Evolutionary conservation across 345 rosid genomes (phyloP), one percentile per base, ranked within the genome.

Genomic region (Salix dunnii): DNA sequence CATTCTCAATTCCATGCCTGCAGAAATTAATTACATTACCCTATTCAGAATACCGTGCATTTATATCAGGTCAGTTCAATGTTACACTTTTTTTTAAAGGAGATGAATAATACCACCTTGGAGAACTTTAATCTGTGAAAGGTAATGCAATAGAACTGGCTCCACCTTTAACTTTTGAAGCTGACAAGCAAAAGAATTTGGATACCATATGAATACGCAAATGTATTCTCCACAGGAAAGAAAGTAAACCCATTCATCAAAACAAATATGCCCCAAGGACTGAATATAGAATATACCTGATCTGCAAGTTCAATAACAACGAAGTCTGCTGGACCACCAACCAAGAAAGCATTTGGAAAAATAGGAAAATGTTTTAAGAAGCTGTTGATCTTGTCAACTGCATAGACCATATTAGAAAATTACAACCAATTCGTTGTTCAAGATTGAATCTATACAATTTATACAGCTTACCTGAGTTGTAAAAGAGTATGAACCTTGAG

Each of bases 81-180:
- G 36, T 16, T 40, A 55, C 6, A n/a, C 31, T 68, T 35, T 23
- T 25, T 40, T n/a, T 48, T 12, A 12, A 25, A 53, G 9, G 23
- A 30, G 40, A 12, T 1, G 51, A 66, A 53, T 30, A 67, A 33
- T 51, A 48, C 27, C 87, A 96, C 98, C 99, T 70, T 85, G 91
- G 67, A 96, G 98, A 84, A 85, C 90, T 80, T 85, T 92, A 82
- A 94, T 85, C 43, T 89, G 92, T 48, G 96, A 91, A 53, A 96
- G 90, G 82, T 91, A 94, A 85, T 94, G 97, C 72, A 96, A 75
- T 42, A 96, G 89, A 53, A 92, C 99, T 6, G 99, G 99, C 79
- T 96, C 99, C 85, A 96, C 99, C 88, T 96, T 94, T 76, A 96
- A 74, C 79, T 92, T 96, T 84, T 90, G 99, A 84, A 96, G 92